Base-by-base conservation (phyloP, 208 protist genomes). In the Hexamita inflata region DNA sequence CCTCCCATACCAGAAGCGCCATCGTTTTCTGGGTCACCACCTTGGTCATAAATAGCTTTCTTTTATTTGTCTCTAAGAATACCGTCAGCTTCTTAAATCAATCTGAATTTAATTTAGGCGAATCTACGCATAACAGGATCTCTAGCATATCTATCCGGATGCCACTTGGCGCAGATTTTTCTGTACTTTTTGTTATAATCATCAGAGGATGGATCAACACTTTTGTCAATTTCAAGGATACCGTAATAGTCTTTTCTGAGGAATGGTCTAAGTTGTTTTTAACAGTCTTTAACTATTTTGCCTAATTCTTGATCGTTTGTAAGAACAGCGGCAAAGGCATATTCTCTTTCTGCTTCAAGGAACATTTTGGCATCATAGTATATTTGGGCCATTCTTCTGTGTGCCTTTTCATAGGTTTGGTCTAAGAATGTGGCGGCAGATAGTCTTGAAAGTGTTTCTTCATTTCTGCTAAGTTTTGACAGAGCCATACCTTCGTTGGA, bases 81-180 rank as follows among this genome's bases (percentile, higher is more conserved):
- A 32, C 28, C 32, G 40, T 70, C 64, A 45, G 64, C 64, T 38
- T 70, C 64, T 49, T 70, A 38, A 38, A 70, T n/a, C 9, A 42
- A 11, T 45, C 64, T 40, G 40, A 70, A 70, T 38, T 70, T 70
- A 2, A 13, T 15, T 49, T 70, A 4, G 38, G 64, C 64, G n/a
- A 70, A 70, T 19, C 64, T 7, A 15, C 42, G 11, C 64, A 42
- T 70, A 11, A 70, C 64, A 38, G 64, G 64, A 49, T 70, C 64
- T 32, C 64, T 4, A 45, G 26, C 30, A 53, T 24, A 53, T 32
- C 64, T 7, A 49, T 70, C 64, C 15, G 64, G 64, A 45, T 70
- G 64, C 9, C 35, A 45, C 64, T 70, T 70, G n/a, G 38, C 30
- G 9, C 32, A 13, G 7, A 19, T 4, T 34, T 70, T 70, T n/a